Evolutionary conservation across 768 basidiomycete species (phyloP).

Genomic region (Leccinum pellstonianum): DNA sequence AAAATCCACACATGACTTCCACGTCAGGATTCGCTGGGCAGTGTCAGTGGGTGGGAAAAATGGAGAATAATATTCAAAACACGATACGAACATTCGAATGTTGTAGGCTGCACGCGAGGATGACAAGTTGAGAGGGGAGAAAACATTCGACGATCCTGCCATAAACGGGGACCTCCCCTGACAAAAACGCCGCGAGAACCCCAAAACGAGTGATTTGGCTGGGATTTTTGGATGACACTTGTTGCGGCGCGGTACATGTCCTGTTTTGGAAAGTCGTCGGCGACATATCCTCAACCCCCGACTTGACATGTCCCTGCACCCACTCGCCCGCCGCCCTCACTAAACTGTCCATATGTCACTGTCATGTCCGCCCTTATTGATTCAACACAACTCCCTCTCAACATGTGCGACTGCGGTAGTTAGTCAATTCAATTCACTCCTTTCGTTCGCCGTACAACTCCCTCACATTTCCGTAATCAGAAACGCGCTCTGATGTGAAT

Average conservation of each 20-base stretch:
- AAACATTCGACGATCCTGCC: conserved; percentile 30
- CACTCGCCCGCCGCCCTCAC: conserved; percentile 18
- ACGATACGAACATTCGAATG: conserved; percentile 5
- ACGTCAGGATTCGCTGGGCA: conserved; percentile 27
- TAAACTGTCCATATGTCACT: conserved; percentile 26
- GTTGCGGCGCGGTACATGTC: conserved; percentile 27
- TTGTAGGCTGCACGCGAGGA: not conserved
- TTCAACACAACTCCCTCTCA: conserved; percentile 4
- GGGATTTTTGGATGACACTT: conserved; percentile 17
- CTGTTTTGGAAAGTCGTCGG: conserved; percentile 27
- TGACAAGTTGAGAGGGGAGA: not conserved
- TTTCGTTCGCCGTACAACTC: conserved; percentile 28
- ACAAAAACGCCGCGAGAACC: conserved; percentile 24
- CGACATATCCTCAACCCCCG: conserved; percentile 22
- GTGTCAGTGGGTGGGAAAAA: conserved; percentile 24
- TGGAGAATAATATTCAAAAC: conserved; percentile 5
- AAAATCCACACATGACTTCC: conserved; percentile 32
- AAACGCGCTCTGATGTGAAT: conserved; percentile 35
- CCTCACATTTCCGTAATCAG: conserved; percentile 34
- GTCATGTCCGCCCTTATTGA: conserved; percentile 26
- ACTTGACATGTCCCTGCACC: conserved; percentile 22
- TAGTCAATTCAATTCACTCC: conserved; percentile 19
- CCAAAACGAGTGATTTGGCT: conserved; percentile 25
- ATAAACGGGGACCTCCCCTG: conserved; percentile 19
- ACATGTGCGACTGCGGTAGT: conserved; percentile 20